Evolutionary conservation across 2,329 filamentous ascomycete species (phyloP).

Genomic region (Curvularia verruculosa): DNA sequence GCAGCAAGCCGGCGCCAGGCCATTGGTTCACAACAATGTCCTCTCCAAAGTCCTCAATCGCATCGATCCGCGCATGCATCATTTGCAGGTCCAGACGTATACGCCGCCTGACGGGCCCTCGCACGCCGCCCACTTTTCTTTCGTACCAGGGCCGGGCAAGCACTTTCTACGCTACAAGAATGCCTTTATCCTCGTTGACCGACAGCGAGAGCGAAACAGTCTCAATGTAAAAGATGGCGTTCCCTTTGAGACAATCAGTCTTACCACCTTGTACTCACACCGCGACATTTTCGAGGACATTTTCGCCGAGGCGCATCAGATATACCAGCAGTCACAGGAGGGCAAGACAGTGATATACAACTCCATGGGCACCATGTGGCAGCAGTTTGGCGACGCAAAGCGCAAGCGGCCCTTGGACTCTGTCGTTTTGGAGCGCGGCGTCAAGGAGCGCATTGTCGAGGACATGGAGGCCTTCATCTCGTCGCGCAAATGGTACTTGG

Average conservation of each 20-base stretch:
- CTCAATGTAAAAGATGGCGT: slow-evolving; percentile 80
- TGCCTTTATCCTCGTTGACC: slow-evolving; percentile 84
- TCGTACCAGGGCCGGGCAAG: slow-evolving; percentile 88
- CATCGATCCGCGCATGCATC: slow-evolving; percentile 66
- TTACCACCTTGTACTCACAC: slow-evolving; percentile 90
- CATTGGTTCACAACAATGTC: slow-evolving; percentile 44
- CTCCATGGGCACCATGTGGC: slow-evolving; percentile 83
- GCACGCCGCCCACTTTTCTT: slow-evolving; percentile 78
- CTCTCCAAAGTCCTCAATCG: slow-evolving; percentile 62
- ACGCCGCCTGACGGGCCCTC: slow-evolving; percentile 70
- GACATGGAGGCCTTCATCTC: slow-evolving; percentile 84
- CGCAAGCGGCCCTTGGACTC: slow-evolving; percentile 87
- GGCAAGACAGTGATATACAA: slow-evolving; percentile 94
- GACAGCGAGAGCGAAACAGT: slow-evolving; percentile 81
- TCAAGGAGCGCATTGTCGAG: slow-evolving; percentile 78
- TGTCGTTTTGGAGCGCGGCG: slow-evolving; percentile 81
- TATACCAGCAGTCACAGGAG: slow-evolving; percentile 80
- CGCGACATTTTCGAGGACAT: slow-evolving; percentile 89
- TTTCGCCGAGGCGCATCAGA: slow-evolving; percentile 81
- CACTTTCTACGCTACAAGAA: slow-evolving; percentile 87
- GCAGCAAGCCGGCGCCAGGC: slow-evolving; percentile 57
- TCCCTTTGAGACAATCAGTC: slow-evolving; percentile 90
- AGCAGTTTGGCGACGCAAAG: slow-evolving; percentile 79
- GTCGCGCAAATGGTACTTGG: slow-evolving; percentile 85
- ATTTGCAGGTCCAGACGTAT: slow-evolving; percentile 69